Percentiles rank a stretch among this genome's conserved stretches.
Conservation (phyloP, 768 basidiomycete genomes). For the Cystoderma amianthinum region DNA sequence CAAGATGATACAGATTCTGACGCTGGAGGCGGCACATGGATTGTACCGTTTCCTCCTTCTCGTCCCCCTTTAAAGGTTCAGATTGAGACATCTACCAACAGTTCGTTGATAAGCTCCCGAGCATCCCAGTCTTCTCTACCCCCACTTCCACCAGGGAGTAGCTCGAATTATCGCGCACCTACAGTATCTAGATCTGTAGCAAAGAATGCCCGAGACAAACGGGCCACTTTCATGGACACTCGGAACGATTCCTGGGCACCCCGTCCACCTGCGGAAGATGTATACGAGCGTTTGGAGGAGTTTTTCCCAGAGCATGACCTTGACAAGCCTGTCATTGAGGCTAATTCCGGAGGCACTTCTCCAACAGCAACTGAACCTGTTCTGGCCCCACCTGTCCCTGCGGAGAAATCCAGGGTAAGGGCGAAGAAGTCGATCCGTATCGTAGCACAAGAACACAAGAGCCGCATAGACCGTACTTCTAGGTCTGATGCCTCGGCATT, state of each 20-base stretch:
- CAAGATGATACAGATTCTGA: conserved; percentile 38
- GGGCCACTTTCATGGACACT: conserved; percentile 49
- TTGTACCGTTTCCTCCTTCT: conserved; percentile 14
- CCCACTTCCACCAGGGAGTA: conserved; percentile 1
- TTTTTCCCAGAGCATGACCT: conserved; percentile 97
- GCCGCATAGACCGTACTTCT: conserved; percentile 63
- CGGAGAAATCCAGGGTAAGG: conserved; percentile 37
- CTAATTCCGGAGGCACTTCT: conserved; percentile 71
- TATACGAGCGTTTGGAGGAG: conserved; percentile 87
- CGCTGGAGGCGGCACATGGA: conserved; percentile 29
- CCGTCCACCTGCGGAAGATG: conserved; percentile 86
- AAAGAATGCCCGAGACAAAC: conserved; percentile 21
- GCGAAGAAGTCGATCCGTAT: conserved; percentile 90
- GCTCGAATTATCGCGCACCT: conserved; percentile 8
- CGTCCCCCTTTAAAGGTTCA: conserved; percentile 40
- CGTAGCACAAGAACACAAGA: conserved; percentile 86
- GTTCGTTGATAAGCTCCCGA: conserved; percentile 5
- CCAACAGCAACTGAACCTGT: conserved; percentile 58
- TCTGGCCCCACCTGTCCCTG: conserved; percentile 26
- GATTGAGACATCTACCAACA: conserved; percentile 23
- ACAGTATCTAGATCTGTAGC: conserved; percentile 14
- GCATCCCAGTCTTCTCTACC: not conserved
- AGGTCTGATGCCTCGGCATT: conserved; percentile 44
- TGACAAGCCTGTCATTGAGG: conserved; percentile 92
- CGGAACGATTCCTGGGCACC: conserved; percentile 79